Base-by-base conservation (phyloP, 1,139 yeast species). In the Yamadazyma diddensiae region DNA sequence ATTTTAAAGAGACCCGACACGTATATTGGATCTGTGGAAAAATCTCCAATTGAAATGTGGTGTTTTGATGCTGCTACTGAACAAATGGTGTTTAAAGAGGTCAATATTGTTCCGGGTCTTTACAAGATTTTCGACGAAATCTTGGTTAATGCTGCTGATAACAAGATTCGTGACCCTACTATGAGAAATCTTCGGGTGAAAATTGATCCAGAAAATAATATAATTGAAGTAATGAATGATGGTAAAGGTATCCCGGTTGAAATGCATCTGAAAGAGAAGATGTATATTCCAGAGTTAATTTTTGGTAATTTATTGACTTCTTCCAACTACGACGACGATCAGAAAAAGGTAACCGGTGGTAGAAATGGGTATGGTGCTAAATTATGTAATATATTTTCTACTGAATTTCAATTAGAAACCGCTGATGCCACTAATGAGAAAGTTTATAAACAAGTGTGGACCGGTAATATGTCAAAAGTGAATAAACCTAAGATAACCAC, bases 341-440 rank as follows among this genome's bases (percentile, higher is more conserved):
- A 92, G 52, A 86, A 85, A 62, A 94, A 94, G 57, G 97, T 94
- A 17, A 87, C 96, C 2, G 99, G 98, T 66, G 99, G 99, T 59
- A 79, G 99, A 69, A 94, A 94, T 55, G 98, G 98, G 45, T 94
- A 79, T 55, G 99, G 99, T 60, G 98, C 99, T 30, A 94, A 94
- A 56, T 67, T 69, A 38, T 94, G 57, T 86, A 84, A 94, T 62
- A 85, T 94, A 47, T 87, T 87, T 54, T 88, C 97, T 15, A 84
- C 90, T 3, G 84, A 85, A 50, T 94, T 94, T 53, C 74, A 70
- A 12, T 73, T 94, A 24, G 97, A 90, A 55, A 94, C 99, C 5
- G 94, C 95, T 7, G 97, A 92, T 55, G 73, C 78, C 38, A 65
- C 60, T 30, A 66, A 70, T 8, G 80, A 74, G 28, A 72, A 75